Evolutionary conservation across 805 yeast genomes (phyloP).

Genomic region (Wickerhamomyces alni): DNA sequence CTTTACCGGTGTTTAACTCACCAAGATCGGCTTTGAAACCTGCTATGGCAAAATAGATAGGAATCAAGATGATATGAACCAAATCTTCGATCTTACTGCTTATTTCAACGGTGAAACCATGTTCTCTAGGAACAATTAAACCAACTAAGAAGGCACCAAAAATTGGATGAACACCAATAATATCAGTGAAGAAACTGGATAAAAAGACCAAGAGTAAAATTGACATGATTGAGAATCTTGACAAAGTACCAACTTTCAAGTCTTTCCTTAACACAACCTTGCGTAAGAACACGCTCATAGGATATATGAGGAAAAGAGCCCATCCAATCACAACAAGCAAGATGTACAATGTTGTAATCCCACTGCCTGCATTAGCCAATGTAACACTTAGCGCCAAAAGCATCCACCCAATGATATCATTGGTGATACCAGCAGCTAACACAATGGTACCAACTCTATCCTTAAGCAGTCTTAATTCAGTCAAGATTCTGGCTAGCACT

Average conservation of each 20-base stretch:
- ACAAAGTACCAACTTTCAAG: slow-evolving; percentile 53
- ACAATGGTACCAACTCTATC: slow-evolving; percentile 70
- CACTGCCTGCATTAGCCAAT: slow-evolving; percentile 65
- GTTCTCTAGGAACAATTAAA: slow-evolving; percentile 67
- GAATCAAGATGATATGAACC: slow-evolving; percentile 65
- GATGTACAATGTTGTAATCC: slow-evolving; percentile 65
- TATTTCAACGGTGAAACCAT: slow-evolving; percentile 61
- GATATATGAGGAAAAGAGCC: slow-evolving; percentile 55
- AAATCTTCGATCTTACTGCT: slow-evolving; percentile 76
- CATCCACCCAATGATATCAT: slow-evolving; percentile 80
- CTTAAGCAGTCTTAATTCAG: slow-evolving; percentile 63
- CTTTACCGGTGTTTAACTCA: slow-evolving; percentile 53
- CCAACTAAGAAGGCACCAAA: slow-evolving; percentile 84
- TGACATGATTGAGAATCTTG: slow-evolving; percentile 52
- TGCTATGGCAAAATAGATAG: slow-evolving; percentile 74
- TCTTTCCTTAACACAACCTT: slow-evolving; percentile 43
- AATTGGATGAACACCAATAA: slow-evolving; percentile 81
- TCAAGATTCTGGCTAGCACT: slow-evolving; percentile 70
- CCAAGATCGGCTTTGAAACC: slow-evolving; percentile 71
- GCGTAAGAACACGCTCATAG: slow-evolving; percentile 44
- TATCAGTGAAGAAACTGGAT: slow-evolving; percentile 75
- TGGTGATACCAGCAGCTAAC: slow-evolving; percentile 78
- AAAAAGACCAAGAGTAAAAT: slow-evolving; percentile 51
- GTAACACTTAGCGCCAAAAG: slow-evolving; percentile 71
- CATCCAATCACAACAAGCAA: slow-evolving; percentile 62